phyloP scores from a whole-genome alignment of 2,329 filamentous ascomycete species.

The Hypoxylon sp. region DNA sequence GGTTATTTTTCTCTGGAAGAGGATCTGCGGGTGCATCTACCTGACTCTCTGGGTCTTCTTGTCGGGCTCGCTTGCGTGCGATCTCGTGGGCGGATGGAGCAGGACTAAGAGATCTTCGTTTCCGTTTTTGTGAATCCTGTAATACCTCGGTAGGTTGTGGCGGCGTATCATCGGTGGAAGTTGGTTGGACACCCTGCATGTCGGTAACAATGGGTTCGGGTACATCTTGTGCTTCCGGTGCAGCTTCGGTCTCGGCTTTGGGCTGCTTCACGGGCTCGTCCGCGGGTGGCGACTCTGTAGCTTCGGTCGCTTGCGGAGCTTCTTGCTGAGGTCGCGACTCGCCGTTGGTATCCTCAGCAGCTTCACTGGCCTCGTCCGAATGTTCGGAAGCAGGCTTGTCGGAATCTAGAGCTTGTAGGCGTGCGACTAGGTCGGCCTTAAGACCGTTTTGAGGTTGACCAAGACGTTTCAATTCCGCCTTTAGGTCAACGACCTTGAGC shows the following conservation, averaged over 20 bases:
- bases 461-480: constrained; percentile 76
- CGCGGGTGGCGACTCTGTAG: constrained; percentile 8
- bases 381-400: constrained; percentile 27
- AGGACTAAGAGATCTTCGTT: constrained; percentile 71
- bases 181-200: constrained; percentile 14
- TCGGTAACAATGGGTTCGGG: constrained; percentile 36
- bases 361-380: constrained; percentile 30
- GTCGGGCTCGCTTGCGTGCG: constrained; percentile 63
- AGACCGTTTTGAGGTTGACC: constrained; percentile 75
- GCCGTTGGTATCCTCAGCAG: constrained; percentile 23
- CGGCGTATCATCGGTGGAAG: constrained; percentile 33
- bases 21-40: constrained; percentile 20
- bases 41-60: constrained; percentile 45
- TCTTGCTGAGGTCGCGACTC: constrained; percentile 30
- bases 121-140: constrained; percentile 70
- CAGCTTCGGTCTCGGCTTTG: constrained; percentile 24
- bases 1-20: constrained; percentile 12
- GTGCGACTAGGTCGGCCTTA: constrained; percentile 75
- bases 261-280: constrained; percentile 14
- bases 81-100: constrained; percentile 62
- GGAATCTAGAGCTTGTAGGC: constrained; percentile 58
- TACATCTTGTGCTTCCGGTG: constrained; percentile 34
- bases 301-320: constrained; percentile 20
- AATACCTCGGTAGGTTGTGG: constrained; percentile 42
- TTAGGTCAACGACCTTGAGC: constrained; percentile 79